Percentiles rank a stretch among this genome's conserved stretches.
Conservation (phyloP, 1,139 yeast species). For the Debaryomyces nepalensis region DNA sequence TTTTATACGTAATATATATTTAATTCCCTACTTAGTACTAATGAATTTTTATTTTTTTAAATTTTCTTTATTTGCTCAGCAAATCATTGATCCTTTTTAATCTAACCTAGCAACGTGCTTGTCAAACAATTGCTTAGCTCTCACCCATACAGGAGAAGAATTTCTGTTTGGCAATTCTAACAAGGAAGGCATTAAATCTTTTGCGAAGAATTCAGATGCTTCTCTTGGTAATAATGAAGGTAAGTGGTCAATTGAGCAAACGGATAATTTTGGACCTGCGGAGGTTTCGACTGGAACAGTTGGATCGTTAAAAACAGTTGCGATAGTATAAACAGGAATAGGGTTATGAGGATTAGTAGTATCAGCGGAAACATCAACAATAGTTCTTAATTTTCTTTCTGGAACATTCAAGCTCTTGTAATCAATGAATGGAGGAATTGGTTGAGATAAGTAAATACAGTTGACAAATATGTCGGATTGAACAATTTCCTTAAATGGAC, state of each 20-base stretch:
- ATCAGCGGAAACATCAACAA: conserved; percentile 97
- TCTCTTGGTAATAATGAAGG: conserved; percentile 97
- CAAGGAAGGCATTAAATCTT: conserved; percentile 85
- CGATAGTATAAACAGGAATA: conserved; percentile 86
- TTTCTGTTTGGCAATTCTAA: conserved; percentile 81
- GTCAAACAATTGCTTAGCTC: conserved; percentile 81
- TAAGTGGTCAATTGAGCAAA: conserved; percentile 94
- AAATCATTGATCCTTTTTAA: no score
- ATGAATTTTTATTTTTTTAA: neutral
- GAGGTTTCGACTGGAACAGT: conserved; percentile 81
- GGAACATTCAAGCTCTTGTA: conserved; percentile 63
- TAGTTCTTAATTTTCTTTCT: conserved; percentile 80
- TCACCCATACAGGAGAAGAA: conserved; percentile 87
- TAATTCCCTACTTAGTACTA: neutral
- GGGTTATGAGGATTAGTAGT: conserved; percentile 99
- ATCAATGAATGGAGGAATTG: conserved; percentile 91
- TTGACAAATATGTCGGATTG: conserved; percentile 88
- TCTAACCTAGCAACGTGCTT: conserved; percentile 74
- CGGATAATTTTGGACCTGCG: conserved; percentile 84
- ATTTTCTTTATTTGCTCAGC: no score
- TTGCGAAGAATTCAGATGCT: conserved; percentile 88
- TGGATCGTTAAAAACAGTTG: conserved; percentile 90
- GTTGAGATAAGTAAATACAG: conserved; percentile 91
- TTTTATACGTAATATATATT: conserved; percentile 7
- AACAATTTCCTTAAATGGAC: conserved; percentile 93